Conservation (phyloP, 2,329 filamentous ascomycete genomes). For the Arthrinium puccinioides region DNA sequence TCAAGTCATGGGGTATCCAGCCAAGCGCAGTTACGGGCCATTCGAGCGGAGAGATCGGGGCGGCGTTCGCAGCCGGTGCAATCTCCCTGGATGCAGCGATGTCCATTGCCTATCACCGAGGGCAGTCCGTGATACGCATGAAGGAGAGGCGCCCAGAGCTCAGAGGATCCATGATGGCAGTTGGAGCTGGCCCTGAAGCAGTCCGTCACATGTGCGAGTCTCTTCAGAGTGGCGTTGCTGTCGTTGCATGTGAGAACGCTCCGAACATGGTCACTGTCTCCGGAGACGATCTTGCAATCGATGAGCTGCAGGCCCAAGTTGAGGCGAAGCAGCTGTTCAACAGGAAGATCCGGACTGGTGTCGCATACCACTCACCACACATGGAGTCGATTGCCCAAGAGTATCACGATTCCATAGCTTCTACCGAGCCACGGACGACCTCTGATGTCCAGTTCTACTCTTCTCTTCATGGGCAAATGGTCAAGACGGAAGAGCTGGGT, state of each 20-base stretch:
- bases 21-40: conserved; percentile 20
- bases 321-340: conserved; percentile 12
- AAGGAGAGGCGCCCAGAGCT: conserved; percentile 28
- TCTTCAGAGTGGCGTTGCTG: conserved; percentile 16
- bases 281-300: conserved; percentile 13
- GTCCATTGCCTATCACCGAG: conserved; percentile 26
- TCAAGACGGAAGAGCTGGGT: conserved; percentile 11
- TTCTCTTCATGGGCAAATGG: conserved; percentile 12
- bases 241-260: conserved; percentile 17
- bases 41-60: conserved; percentile 15
- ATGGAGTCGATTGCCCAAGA: conserved; percentile 15
- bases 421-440: conserved; percentile 6
- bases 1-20: conserved; percentile 20
- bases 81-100: conserved; percentile 14
- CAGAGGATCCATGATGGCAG: conserved; percentile 45
- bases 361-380: conserved; percentile 17
- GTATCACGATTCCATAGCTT: conserved; percentile 12
- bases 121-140: conserved; percentile 29
- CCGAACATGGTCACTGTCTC: conserved; percentile 14
- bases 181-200: conserved; percentile 34
- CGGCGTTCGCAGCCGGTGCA: conserved; percentile 19
- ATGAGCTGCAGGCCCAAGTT: conserved; percentile 12
- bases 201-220: conserved; percentile 19
- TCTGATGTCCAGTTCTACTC: conserved; percentile 12
- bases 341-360: conserved; percentile 15